Evolutionary conservation across 208 protist species (phyloP), one percentile per base, ranked within the genome.

Genomic region (Sergeia podlipaevii): DNA sequence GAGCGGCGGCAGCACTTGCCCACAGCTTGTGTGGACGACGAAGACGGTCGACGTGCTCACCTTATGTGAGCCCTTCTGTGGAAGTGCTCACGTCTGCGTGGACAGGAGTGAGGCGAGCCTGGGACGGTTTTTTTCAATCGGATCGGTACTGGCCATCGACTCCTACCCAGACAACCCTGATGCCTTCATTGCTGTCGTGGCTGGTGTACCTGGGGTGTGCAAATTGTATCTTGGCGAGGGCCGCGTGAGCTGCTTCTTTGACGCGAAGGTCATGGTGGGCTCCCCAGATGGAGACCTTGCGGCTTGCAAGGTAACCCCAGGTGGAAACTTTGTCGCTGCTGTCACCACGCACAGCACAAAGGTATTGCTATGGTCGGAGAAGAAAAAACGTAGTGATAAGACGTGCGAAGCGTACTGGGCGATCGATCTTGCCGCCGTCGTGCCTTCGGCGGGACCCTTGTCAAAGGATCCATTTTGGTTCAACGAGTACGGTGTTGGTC

Each of bases 201-300:
- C 65, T 0, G 80, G 81, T 1, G 73, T 85, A 18, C 58, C 73
- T 17, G 85, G 85, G 2, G 81, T 93, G 41, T 79, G 69, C 59
- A 89, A 90, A 62, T 93, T 80, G 85, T 82, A 83, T 65, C 33
- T 93, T 20, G 85, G 80, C n/a, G 81, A 89, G 37, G 76, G 58
- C 32, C 65, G 74, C 17, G 38, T 90, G 38, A 85, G 69, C 62
- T 73, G 65, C 62, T 90, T 86, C 71, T 93, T 88, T 46, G 67
- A 80, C 50, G 51, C 75, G 3, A 47, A 45, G 39, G 51, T 46
- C 27, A 44, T 80, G 4, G 32, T 34, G 2, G 56, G 59, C 21
- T 27, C 51, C 27, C 33, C 67, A 15, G 66, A 74, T 37, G 26
- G 45, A n/a, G 55, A 46, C 7, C 53, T 88, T 20, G 70, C 68